These are phyloP conservation scores for Pichia sp. DNA, from an alignment of 1,139 yeast species.

Conservation along the genomic window DNA sequence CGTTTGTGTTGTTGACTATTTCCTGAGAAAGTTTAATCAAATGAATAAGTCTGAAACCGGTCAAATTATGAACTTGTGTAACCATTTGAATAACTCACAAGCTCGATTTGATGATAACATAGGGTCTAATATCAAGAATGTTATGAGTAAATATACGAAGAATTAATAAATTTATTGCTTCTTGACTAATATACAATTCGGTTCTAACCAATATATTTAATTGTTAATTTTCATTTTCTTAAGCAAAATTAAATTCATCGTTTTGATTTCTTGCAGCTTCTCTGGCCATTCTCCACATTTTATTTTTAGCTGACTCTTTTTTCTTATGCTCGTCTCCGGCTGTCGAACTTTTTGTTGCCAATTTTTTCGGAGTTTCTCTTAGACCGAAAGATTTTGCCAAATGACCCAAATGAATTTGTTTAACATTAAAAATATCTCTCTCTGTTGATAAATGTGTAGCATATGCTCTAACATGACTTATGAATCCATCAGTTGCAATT, in stretches of 20 bases:
- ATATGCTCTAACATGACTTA: constrained; percentile 88
- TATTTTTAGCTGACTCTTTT: constrained; percentile 58
- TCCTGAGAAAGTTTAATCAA: background rate
- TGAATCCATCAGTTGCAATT: constrained; percentile 54
- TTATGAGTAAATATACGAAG: background rate
- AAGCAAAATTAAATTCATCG: constrained; percentile 65
- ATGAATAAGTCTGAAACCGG: background rate
- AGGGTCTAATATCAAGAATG: background rate
- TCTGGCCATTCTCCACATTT: constrained; percentile 73
- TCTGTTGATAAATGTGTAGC: constrained; percentile 90
- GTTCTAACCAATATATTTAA: too few relatives aligned
- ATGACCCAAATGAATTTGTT: constrained; percentile 84
- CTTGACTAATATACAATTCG: too few relatives aligned
- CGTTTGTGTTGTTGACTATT: constrained; percentile 6
- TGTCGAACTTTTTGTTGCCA: constrained; percentile 26
- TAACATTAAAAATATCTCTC: constrained; percentile 70
- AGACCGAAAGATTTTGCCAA: constrained; percentile 90
- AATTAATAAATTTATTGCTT: too few relatives aligned
- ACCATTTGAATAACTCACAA: background rate
- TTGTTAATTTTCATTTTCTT: constrained; percentile 1
- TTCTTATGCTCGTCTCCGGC: constrained; percentile 39
- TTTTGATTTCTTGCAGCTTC: constrained; percentile 54
- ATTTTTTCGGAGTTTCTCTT: constrained; percentile 84
- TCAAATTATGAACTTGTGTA: background rate
- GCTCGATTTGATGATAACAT: background rate